phyloP scores from a whole-genome alignment of 2,329 filamentous ascomycete genomes.

The Trichophyton rubrum region DNA sequence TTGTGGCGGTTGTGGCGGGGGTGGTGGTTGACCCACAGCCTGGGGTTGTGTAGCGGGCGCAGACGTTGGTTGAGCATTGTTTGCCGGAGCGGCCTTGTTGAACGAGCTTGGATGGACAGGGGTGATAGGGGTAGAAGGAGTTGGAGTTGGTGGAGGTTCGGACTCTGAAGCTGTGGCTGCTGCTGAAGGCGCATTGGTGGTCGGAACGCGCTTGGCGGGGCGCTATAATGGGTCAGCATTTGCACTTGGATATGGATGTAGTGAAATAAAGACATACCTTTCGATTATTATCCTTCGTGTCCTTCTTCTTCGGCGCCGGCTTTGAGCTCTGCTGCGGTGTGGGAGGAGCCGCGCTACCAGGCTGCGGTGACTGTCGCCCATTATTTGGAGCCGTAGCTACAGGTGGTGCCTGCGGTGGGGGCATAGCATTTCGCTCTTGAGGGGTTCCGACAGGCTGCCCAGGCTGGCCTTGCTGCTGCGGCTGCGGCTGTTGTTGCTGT shows the following conservation, averaged over 20 bases:
- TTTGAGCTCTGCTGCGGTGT: slow-evolving; percentile 50
- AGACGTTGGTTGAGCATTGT: slow-evolving; percentile 20
- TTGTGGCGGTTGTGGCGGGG: slow-evolving; percentile 13
- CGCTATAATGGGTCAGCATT: slow-evolving; percentile 23
- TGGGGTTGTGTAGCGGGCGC: slow-evolving; percentile 16
- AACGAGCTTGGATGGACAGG: slow-evolving; percentile 36
- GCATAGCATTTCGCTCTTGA: slow-evolving; percentile 44
- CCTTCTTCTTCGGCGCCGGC: slow-evolving; percentile 49
- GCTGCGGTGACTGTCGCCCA: slow-evolving; percentile 34
- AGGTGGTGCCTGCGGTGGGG: slow-evolving; percentile 36
- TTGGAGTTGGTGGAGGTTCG: slow-evolving; percentile 37
- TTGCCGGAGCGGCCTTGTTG: slow-evolving; percentile 25
- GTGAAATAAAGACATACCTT: slow-evolving; percentile 32
- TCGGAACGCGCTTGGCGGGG: slow-evolving; percentile 32
- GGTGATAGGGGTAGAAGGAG: slow-evolving; percentile 38
- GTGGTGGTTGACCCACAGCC: slow-evolving; percentile 15
- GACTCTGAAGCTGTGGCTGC: slow-evolving; percentile 35
- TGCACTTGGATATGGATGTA: slow-evolving; percentile 6
- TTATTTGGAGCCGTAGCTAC: slow-evolving; percentile 25
- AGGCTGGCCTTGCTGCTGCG: slow-evolving; percentile 25
- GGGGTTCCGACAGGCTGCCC: slow-evolving; percentile 43
- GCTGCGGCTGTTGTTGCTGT: slow-evolving; percentile 33
- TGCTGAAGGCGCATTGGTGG: slow-evolving; percentile 26
- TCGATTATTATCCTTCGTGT: slow-evolving; percentile 37
- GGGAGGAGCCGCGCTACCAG: slow-evolving; percentile 41